A percentile compares a stretch with the other conserved stretches of the same genome.
Evolutionary conservation across 83 land plant genomes (phyloP).

Genomic region (Picea abies): DNA sequence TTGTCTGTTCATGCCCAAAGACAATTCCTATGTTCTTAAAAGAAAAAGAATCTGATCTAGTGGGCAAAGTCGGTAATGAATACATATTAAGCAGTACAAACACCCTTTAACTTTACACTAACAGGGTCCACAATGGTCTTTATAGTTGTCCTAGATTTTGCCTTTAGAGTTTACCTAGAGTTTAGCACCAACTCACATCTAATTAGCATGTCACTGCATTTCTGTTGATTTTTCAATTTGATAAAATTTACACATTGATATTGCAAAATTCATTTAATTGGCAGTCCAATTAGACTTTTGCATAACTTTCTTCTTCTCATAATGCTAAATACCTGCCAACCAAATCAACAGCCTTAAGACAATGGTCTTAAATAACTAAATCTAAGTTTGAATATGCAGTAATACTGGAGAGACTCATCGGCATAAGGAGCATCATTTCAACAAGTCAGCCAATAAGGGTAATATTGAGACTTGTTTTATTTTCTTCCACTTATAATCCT

Average conservation of each 20-base stretch:
- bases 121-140: too few relatives aligned
- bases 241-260: neutral
- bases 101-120: neutral
- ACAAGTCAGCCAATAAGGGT: neutral
- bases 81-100: neutral
- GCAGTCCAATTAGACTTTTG: neutral
- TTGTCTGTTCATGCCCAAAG: neutral
- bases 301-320: neutral
- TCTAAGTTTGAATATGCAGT: neutral
- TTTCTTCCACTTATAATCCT: neutral
- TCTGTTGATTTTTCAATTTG: too few relatives aligned
- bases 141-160: too few relatives aligned
- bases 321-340: neutral
- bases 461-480: neutral
- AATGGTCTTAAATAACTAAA: neutral
- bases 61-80: neutral
- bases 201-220: too few relatives aligned
- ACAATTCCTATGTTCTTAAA: neutral
- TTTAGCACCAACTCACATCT: too few relatives aligned
- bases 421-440: neutral
- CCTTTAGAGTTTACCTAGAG: too few relatives aligned
- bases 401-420: neutral
- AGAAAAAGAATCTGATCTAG: neutral
- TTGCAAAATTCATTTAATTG: neutral
- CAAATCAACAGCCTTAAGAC: neutral